Evolutionary conservation across 2,329 filamentous ascomycete genomes (phyloP).

Genomic region (Xylaria arbuscula): DNA sequence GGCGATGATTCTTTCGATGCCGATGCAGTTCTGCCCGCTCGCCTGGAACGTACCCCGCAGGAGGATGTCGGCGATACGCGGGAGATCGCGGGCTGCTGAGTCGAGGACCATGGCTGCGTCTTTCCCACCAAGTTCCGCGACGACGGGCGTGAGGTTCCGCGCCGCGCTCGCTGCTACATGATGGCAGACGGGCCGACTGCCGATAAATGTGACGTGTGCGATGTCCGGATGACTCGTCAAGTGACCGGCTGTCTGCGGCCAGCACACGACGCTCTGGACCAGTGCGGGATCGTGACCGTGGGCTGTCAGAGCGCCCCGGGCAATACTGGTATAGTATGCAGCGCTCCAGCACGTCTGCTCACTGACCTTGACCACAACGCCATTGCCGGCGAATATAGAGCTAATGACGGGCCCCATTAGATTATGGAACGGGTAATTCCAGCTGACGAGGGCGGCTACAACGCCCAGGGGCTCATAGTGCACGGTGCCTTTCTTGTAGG

Average conservation of each 20-base stretch:
- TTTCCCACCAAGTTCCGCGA: slow-evolving; percentile 94
- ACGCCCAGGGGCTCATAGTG: slow-evolving; percentile 93
- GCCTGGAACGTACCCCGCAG: slow-evolving; percentile 95
- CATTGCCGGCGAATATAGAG: slow-evolving; percentile 90
- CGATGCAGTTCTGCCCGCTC: slow-evolving; percentile 96
- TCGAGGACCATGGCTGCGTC: slow-evolving; percentile 92
- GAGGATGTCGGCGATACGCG: slow-evolving; percentile 81
- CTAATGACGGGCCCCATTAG: slow-evolving; percentile 91
- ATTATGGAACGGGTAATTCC: slow-evolving; percentile 99
- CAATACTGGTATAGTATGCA: slow-evolving; percentile 82
- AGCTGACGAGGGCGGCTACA: slow-evolving; percentile 90
- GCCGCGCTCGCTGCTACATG: slow-evolving; percentile 88
- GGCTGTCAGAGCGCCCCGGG: slow-evolving; percentile 79
- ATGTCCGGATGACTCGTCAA: slow-evolving; percentile 88
- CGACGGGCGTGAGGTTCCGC: slow-evolving; percentile 85
- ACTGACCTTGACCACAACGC: slow-evolving; percentile 90
- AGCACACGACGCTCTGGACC: slow-evolving; percentile 87
- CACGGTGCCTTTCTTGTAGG: slow-evolving; percentile 93
- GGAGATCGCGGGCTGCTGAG: slow-evolving; percentile 73
- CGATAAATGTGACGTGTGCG: slow-evolving; percentile 94
- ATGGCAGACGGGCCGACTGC: slow-evolving; percentile 86
- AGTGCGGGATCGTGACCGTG: slow-evolving; percentile 86
- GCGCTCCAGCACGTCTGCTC: slow-evolving; percentile 97
- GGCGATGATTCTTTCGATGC: slow-evolving; percentile 91
- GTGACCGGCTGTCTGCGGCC: slow-evolving; percentile 82